A percentile compares a stretch with the other conserved stretches of the same genome.
Conservation (phyloP, 1,139 yeast genomes). For the Protomyces lactucae-debilis region DNA sequence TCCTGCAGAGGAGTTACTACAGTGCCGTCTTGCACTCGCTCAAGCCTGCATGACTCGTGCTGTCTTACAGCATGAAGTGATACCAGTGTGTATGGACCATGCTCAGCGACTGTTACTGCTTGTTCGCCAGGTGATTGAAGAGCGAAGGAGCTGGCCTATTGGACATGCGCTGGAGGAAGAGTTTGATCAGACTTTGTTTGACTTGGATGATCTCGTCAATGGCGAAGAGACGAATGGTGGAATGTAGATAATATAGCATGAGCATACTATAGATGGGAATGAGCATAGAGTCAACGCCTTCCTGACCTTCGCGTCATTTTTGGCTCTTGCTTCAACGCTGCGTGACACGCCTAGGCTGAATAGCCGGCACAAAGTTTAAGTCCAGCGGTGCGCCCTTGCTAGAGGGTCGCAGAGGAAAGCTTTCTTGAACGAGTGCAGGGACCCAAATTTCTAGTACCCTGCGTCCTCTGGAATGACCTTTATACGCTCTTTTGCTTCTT, state of each 20-base stretch:
- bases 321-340: no score
- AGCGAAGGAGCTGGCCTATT: slow-evolving; percentile 13
- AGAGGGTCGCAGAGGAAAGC: no score
- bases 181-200: slow-evolving; percentile 4
- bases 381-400: no score
- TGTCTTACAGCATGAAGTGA: slow-evolving; percentile 6
- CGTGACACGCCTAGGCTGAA: no score
- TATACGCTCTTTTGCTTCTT: background rate
- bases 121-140: slow-evolving; percentile 8
- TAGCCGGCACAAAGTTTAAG: no score
- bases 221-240: background rate
- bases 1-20: slow-evolving; percentile 2
- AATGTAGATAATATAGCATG: no score
- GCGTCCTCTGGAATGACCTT: background rate
- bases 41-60: slow-evolving; percentile 15
- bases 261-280: no score
- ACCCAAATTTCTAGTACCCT: no score
- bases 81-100: slow-evolving; percentile 2
- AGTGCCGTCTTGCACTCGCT: background rate
- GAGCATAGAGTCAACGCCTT: no score
- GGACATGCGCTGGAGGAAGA: slow-evolving; percentile 23
- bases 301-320: no score
- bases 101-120: slow-evolving; percentile 5
- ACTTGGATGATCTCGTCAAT: slow-evolving; percentile 11
- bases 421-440: no score